phyloP scores from a whole-genome alignment of 2,329 filamentous ascomycete species.

The Coniochaeta sp. region DNA sequence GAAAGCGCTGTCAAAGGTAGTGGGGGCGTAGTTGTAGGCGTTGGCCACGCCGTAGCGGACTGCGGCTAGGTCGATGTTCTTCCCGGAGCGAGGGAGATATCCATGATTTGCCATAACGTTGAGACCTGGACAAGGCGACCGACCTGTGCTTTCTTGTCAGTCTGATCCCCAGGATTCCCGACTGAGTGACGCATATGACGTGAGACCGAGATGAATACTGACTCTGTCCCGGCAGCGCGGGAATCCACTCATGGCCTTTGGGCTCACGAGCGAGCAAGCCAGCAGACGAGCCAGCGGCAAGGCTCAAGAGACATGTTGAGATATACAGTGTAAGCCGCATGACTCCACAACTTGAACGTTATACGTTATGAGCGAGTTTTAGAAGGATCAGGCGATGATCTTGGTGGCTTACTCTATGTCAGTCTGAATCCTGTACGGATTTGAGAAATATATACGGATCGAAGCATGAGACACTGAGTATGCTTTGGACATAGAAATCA shows the following conservation, averaged over 20 bases:
- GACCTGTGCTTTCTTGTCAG: conserved; percentile 11
- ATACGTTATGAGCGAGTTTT: neutral
- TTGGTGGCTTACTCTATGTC: neutral
- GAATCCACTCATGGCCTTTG: conserved; percentile 7
- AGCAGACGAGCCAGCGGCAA: neutral
- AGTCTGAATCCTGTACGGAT: neutral
- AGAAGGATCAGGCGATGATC: too few species aligned
- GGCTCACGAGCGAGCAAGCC: neutral
- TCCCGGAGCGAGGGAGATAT: conserved; percentile 22
- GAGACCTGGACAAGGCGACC: conserved; percentile 23
- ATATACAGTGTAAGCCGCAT: conserved; percentile 6
- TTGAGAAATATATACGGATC: neutral
- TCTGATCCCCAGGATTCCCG: neutral
- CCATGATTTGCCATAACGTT: conserved; percentile 29
- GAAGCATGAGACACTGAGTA: neutral
- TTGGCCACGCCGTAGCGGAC: conserved; percentile 16
- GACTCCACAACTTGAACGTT: neutral
- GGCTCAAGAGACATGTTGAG: conserved; percentile 1
- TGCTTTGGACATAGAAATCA: neutral
- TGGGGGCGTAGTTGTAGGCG: conserved; percentile 19
- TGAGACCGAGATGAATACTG: neutral
- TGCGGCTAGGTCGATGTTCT: conserved; percentile 17
- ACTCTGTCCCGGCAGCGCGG: neutral
- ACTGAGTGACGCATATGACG: neutral
- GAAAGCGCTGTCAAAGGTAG: conserved; percentile 13